A percentile compares a stretch with the other conserved stretches of the same genome.
These are phyloP conservation scores for Odonthalia washingtoniensis DNA, from an alignment of 31 red algal genomes.

Conservation along the genomic window DNA sequence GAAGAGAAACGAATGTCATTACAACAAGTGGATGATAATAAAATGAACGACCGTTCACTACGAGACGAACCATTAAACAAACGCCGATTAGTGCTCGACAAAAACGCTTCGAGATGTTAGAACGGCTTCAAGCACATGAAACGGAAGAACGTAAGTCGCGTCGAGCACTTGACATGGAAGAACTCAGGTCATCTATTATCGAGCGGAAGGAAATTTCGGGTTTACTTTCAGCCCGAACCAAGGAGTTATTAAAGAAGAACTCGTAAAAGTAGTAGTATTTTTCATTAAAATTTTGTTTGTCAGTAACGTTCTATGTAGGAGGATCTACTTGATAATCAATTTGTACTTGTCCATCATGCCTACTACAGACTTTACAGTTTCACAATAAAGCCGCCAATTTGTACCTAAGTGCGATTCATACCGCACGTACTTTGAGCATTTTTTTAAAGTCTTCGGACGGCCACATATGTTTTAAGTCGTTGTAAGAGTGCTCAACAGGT, in stretches of 20 bases:
- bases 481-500: background rate
- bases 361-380: background rate
- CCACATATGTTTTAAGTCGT: background rate
- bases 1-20: too few species aligned
- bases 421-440: background rate
- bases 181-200: background rate
- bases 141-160: background rate
- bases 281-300: background rate
- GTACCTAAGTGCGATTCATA: background rate
- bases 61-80: too few species aligned
- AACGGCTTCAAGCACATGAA: background rate
- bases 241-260: background rate
- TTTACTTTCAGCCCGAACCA: background rate
- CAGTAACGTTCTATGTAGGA: background rate
- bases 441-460: background rate
- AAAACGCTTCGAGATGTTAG: too few species aligned
- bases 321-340: background rate
- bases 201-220: background rate
- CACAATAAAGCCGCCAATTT: background rate
- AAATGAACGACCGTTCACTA: too few species aligned
- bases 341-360: background rate
- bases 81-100: too few species aligned
- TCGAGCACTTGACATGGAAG: background rate
- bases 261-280: too few species aligned
- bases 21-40: too few species aligned